Conservation (phyloP, 1,139 yeast species). For the Scheffersomyces segobiensis region DNA sequence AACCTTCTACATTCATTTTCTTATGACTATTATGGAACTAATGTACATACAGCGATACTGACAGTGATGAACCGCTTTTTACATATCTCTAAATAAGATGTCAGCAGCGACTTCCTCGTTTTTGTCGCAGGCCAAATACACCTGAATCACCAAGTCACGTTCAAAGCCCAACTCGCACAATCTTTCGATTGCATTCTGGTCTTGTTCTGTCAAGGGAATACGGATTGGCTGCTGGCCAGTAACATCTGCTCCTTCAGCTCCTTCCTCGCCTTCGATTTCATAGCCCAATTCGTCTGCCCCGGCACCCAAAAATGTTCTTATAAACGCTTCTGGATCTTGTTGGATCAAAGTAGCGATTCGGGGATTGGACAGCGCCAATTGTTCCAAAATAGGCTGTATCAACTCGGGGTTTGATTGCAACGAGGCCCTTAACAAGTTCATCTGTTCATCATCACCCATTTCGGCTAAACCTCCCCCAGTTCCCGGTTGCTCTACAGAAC, state of each 20-base stretch:
- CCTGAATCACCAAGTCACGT: conserved; percentile 83
- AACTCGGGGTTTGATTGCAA: conserved; percentile 87
- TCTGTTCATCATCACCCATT: conserved; percentile 50
- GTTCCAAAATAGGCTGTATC: conserved; percentile 81
- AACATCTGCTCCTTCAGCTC: conserved; percentile 31
- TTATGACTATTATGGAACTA: background rate
- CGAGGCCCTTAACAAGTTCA: conserved; percentile 72
- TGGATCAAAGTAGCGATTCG: conserved; percentile 81
- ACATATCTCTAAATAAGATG: conserved; percentile 65
- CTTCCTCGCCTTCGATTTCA: conserved; percentile 35
- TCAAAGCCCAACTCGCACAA: conserved; percentile 93
- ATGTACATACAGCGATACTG: background rate
- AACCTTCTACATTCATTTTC: background rate
- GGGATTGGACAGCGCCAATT: conserved; percentile 81
- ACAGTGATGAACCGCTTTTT: conserved; percentile 5
- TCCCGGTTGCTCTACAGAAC: conserved; percentile 20
- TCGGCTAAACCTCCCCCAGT: conserved; percentile 18
- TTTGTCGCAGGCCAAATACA: conserved; percentile 96
- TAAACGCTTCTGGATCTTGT: conserved; percentile 83
- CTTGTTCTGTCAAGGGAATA: conserved; percentile 75
- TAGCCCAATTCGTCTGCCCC: conserved; percentile 50
- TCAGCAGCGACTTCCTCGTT: conserved; percentile 97
- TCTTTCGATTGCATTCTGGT: conserved; percentile 83
- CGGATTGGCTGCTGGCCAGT: conserved; percentile 46
- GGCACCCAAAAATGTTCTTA: conserved; percentile 68